These are phyloP conservation scores for Helicocarpus griseus DNA, from an alignment of 2,329 filamentous ascomycete species.

Conservation along the genomic window DNA sequence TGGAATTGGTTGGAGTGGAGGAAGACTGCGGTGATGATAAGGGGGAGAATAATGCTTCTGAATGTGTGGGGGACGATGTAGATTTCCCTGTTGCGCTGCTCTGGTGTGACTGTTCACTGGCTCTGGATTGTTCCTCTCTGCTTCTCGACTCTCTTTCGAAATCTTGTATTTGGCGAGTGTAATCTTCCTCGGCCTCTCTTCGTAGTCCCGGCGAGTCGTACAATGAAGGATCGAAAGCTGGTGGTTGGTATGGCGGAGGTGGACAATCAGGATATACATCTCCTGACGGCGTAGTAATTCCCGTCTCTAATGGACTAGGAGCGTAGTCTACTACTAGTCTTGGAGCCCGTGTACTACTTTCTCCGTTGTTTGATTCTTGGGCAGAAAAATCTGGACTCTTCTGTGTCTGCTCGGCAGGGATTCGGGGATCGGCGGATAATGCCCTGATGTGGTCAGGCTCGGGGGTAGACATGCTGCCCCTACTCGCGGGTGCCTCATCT, in stretches of 20 bases:
- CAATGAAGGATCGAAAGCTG: conserved; percentile 46
- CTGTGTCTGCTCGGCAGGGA: conserved; percentile 20
- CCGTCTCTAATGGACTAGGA: background rate
- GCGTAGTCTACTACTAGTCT: background rate
- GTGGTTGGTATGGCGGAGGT: conserved; percentile 44
- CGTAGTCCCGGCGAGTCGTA: conserved; percentile 56
- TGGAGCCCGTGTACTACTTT: background rate
- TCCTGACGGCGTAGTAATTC: background rate
- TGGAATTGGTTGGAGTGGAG: background rate
- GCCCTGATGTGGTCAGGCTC: background rate
- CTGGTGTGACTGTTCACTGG: conserved; percentile 25
- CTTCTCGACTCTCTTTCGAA: conserved; percentile 57
- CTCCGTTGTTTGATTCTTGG: background rate
- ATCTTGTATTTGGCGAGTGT: conserved; percentile 51
- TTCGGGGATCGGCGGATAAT: conserved; percentile 27
- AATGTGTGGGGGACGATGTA: background rate
- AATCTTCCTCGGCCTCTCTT: conserved; percentile 61
- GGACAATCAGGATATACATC: conserved; percentile 18
- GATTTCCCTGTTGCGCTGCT: conserved; percentile 10
- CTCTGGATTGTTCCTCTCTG: conserved; percentile 15
- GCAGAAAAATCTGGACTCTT: background rate
- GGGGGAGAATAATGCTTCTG: background rate
- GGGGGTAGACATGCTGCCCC: background rate
- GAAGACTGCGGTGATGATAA: background rate
- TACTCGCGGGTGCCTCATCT: background rate